These are phyloP conservation scores for Ophiosphaerella narmari DNA, from an alignment of 2,329 filamentous ascomycete genomes.

Conservation along the genomic window DNA sequence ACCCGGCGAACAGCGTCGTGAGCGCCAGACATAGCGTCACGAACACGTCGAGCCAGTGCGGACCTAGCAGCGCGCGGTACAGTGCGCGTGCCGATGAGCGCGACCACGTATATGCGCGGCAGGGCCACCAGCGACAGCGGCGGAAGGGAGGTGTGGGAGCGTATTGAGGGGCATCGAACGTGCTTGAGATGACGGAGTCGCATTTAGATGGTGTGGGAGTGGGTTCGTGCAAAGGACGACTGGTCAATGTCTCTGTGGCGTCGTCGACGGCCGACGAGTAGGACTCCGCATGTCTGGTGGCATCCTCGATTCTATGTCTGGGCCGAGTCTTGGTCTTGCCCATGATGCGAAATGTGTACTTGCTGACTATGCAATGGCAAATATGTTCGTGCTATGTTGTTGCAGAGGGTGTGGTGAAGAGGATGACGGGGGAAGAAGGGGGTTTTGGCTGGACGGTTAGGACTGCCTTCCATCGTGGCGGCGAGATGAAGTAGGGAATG, in stretches of 20 bases:
- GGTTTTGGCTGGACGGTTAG: neutral
- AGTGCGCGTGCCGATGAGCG: slow-evolving; percentile 13
- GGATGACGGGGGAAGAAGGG: neutral
- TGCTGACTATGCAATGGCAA: slow-evolving; percentile 28
- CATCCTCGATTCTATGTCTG: slow-evolving; percentile 1
- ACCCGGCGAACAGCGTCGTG: slow-evolving; percentile 17
- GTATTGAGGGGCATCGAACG: no score
- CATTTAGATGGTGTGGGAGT: slow-evolving; percentile 4
- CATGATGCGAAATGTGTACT: slow-evolving; percentile 25
- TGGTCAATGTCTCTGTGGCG: neutral
- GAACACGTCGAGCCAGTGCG: slow-evolving; percentile 18
- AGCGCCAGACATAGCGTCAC: slow-evolving; percentile 13
- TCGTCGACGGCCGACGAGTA: neutral
- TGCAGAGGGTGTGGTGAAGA: slow-evolving; percentile 20
- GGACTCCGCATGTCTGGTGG: no score
- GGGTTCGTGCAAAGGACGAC: neutral
- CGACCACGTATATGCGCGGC: slow-evolving; percentile 18
- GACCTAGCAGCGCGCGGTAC: slow-evolving; percentile 8
- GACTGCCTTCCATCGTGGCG: slow-evolving; percentile 11
- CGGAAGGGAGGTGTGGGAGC: no score
- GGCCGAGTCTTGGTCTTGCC: slow-evolving; percentile 16
- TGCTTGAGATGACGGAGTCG: slow-evolving; percentile 17
- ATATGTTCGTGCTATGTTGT: slow-evolving; percentile 27
- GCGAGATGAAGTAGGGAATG: neutral
- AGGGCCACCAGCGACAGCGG: slow-evolving; percentile 27